Evolutionary conservation across 306 rosid genomes (phyloP).

Genomic region (Biancaea sappan): DNA sequence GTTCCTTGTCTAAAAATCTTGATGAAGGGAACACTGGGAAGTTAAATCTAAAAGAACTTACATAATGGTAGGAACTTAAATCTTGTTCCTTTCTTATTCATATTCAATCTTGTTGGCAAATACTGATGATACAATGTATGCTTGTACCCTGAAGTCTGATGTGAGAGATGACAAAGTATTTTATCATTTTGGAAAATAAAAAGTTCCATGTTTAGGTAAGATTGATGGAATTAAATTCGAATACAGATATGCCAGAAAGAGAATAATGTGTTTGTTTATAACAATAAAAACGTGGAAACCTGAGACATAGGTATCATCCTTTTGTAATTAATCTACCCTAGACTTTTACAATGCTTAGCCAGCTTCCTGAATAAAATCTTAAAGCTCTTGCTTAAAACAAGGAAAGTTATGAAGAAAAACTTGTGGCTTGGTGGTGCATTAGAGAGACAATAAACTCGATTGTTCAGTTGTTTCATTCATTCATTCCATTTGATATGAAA

Average conservation of each 20-base stretch:
- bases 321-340: background rate
- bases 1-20: background rate
- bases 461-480: constrained; percentile 24
- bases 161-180: background rate
- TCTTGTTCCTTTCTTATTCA: background rate
- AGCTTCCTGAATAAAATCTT: background rate
- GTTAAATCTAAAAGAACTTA: no score
- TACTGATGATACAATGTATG: background rate
- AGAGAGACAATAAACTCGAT: constrained; percentile 14
- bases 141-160: background rate
- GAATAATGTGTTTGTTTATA: background rate
- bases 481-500: background rate
- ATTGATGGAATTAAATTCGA: no score
- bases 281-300: background rate
- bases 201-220: no score
- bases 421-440: background rate
- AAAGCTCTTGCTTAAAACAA: background rate
- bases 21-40: background rate
- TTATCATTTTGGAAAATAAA: background rate
- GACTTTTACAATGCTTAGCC: background rate
- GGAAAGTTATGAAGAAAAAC: background rate
- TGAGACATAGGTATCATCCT: background rate
- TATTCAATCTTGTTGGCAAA: background rate
- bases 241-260: background rate
- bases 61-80: no score